Evolutionary conservation across 257 asterid species (phyloP), one percentile per base, ranked within the genome.

Genomic region (Jacaranda copaia): DNA sequence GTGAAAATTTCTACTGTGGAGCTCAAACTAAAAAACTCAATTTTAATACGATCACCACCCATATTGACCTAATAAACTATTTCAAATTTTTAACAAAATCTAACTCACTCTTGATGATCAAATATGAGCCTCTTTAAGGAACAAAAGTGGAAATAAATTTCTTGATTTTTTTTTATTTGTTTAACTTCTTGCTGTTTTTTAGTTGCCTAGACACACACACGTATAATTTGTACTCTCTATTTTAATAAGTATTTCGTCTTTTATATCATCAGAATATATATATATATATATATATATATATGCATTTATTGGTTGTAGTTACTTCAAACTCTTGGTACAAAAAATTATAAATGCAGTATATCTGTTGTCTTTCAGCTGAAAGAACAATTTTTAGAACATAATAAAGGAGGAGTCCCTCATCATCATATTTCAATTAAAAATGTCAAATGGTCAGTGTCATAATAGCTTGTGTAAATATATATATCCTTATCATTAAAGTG

Each of bases 401-500:
- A 0, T 25, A 57, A 8, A 60, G 59, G 59, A 48, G 58, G 13
- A 36, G 0, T 1, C 6, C 4, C 5, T 15, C 14, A 42, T 35
- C n/a, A 63, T 36, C 57, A 61, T n/a, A n/a, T n/a, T 43, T 69
- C 9, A 74, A 38, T 67, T 53, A 40, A 39, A 66, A 72, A 71
- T 56, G 52, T 48, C 38, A 77, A 73, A 74, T 60, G 67, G 74
- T 48, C 75, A 71, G 59, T 72, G 18, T 25, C 68, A 60, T 58
- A 67, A 66, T 68, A 78, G 67, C 75, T 63, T 55, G 73, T 69
- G 8, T 42, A 42, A 42, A 42, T 42, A 42, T 42, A 40, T 36
- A 67, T 45, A 68, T 36, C 71, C 59, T 42, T 58, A 49, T 71
- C 59, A 70, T 70, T 57, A 72, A 49, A 48, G 81, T 65, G 68